phyloP scores from a whole-genome alignment of 345 rosid genomes.

The Fremontodendron californicum region DNA sequence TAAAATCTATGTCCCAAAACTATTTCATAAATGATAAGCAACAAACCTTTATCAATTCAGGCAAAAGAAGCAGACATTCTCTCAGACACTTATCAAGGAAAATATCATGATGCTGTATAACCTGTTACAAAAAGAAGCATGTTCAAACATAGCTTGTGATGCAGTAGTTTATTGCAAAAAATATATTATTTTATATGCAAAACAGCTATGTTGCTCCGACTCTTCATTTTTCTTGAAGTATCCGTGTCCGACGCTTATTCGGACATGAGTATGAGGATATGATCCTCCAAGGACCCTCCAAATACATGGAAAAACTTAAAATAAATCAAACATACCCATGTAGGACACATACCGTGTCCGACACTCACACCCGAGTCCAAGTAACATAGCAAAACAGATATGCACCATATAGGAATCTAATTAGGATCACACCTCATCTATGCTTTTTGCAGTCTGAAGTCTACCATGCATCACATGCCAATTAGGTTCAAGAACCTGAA shows the following conservation, averaged over 20 bases:
- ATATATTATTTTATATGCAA: neutral
- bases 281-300: too few species aligned
- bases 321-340: too few species aligned
- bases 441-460: slow-evolving; percentile 73
- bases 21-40: slow-evolving; percentile 8
- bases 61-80: slow-evolving; percentile 96
- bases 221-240: too few species aligned
- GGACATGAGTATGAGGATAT: too few species aligned
- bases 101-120: slow-evolving; percentile 79
- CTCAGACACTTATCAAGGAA: slow-evolving; percentile 90
- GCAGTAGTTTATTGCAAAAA: neutral
- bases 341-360: too few species aligned
- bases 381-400: too few species aligned
- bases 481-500: slow-evolving; percentile 96
- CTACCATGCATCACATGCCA: slow-evolving; percentile 86
- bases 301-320: too few species aligned
- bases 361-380: too few species aligned
- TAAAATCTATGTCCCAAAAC: neutral
- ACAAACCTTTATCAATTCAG: slow-evolving; percentile 82
- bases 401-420: neutral
- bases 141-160: slow-evolving; percentile 3
- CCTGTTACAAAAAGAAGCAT: slow-evolving; percentile 48
- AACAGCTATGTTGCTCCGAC: too few species aligned
- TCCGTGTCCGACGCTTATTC: too few species aligned
- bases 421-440: slow-evolving; percentile 65